A percentile compares a stretch with the other conserved stretches of the same genome.
phyloP scores from a whole-genome alignment of 202 grass and related monocot species.

The Panicum hallii region DNA sequence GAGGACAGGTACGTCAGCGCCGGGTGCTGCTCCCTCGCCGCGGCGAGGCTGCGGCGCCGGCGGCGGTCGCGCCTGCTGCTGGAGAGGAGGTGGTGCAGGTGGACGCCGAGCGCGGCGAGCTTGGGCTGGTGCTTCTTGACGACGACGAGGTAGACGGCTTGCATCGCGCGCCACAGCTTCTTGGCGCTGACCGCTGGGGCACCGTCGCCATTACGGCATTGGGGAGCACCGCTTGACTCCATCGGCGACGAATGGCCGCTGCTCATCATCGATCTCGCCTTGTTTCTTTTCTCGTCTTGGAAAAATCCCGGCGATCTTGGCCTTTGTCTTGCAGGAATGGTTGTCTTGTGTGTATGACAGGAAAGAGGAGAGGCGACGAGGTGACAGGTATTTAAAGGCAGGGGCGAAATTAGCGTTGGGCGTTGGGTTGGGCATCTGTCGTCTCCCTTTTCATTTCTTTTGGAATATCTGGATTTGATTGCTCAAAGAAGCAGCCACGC shows the following conservation, averaged over 20 bases:
- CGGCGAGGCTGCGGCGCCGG: constrained; percentile 25
- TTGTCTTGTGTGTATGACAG: neutral
- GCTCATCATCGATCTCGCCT: constrained; percentile 23
- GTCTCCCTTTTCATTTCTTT: neutral
- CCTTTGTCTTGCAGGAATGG: neutral
- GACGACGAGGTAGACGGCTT: constrained; percentile 60
- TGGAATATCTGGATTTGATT: neutral
- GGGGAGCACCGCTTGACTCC: constrained; percentile 18
- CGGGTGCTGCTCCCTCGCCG: constrained; percentile 23
- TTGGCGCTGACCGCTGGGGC: constrained; percentile 38
- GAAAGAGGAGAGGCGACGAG: constrained; percentile 4
- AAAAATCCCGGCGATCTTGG: neutral
- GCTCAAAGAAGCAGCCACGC: neutral
- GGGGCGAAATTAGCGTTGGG: constrained; percentile 1
- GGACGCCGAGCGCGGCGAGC: constrained; percentile 60
- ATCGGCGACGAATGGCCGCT: constrained; percentile 19
- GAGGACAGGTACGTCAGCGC: constrained; percentile 43
- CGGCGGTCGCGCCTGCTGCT: neutral
- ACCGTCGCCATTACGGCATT: neutral
- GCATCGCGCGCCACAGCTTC: constrained; percentile 61
- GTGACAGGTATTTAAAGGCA: constrained; percentile 34
- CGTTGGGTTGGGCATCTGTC: neutral
- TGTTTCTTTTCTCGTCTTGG: neutral
- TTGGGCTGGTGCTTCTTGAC: constrained; percentile 69
- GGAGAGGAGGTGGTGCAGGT: constrained; percentile 51